Evolutionary conservation across 2,329 filamentous ascomycete species (phyloP).

Genomic region (Monilinia aucupariae): DNA sequence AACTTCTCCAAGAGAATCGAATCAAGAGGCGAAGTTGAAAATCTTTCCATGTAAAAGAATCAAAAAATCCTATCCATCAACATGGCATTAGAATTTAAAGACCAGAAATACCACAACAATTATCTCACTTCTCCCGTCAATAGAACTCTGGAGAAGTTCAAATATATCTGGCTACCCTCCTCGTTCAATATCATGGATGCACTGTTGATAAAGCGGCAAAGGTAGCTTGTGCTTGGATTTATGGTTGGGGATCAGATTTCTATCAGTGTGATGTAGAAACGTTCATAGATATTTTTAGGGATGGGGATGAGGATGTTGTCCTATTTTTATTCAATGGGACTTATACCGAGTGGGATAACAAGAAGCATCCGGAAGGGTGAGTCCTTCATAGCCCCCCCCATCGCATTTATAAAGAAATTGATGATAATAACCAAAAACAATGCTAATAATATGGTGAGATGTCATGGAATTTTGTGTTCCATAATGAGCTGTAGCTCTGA

Average conservation of each 20-base stretch:
- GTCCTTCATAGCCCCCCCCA: neutral
- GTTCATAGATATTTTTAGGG: neutral
- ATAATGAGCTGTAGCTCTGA: neutral
- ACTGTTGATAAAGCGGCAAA: neutral
- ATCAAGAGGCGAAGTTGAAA: neutral
- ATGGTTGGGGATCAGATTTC: conserved; percentile 5
- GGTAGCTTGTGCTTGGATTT: neutral
- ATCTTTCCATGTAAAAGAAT: neutral
- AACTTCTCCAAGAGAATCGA: neutral
- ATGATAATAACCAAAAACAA: neutral
- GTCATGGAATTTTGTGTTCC: no score
- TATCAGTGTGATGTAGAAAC: conserved; percentile 4
- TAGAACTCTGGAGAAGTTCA: neutral
- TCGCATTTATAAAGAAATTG: neutral
- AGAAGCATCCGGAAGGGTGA: accelerated
- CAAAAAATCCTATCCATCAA: neutral
- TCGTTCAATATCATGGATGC: neutral
- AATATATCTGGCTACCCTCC: neutral
- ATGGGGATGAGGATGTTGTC: conserved; percentile 1
- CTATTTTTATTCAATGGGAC: neutral
- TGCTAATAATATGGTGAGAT: no score
- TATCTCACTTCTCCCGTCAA: neutral
- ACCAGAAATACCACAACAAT: accelerated
- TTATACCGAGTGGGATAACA: neutral
- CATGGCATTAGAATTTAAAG: neutral